Evolutionary conservation across 1,284 basidiomycete species (phyloP).

Genomic region (Cutaneotrichosporon arboriforme): DNA sequence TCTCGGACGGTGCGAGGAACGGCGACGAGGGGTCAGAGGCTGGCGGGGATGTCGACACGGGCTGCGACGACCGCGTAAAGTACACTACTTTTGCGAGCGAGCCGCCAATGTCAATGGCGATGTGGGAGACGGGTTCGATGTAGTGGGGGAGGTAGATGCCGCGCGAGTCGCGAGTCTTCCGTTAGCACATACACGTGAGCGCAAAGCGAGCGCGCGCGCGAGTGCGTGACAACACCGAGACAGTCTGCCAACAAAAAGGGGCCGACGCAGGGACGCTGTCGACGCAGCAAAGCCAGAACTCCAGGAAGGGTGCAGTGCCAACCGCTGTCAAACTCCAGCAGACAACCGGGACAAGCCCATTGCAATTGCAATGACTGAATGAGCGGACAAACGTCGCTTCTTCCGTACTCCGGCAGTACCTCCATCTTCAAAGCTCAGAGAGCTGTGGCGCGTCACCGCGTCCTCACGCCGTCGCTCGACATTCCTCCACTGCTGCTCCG

Average conservation of each 20-base stretch:
- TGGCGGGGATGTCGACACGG: constrained; percentile 40
- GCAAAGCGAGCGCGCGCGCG: not conserved
- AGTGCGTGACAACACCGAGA: not conserved
- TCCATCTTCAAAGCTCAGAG: too few species aligned
- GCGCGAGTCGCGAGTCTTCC: constrained; percentile 79
- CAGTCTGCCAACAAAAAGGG: not conserved
- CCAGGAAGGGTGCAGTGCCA: too few species aligned
- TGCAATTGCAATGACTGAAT: too few species aligned
- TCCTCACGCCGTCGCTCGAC: too few species aligned
- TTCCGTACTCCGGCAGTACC: too few species aligned
- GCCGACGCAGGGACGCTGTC: too few species aligned
- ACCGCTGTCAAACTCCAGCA: too few species aligned
- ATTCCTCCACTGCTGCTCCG: too few species aligned
- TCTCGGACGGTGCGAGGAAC: constrained; percentile 36
- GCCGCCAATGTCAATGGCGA: constrained; percentile 92
- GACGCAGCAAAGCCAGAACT: too few species aligned
- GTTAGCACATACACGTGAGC: constrained; percentile 14
- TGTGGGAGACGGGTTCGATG: constrained; percentile 93
- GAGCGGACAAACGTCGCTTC: too few species aligned
- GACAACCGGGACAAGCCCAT: too few species aligned
- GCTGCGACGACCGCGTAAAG: constrained; percentile 76
- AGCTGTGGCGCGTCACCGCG: too few species aligned
- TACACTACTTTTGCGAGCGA: constrained; percentile 98
- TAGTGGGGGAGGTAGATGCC: constrained; percentile 94
- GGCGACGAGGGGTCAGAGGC: constrained; percentile 37